Evolutionary conservation across 2,329 filamentous ascomycete genomes (phyloP), one percentile per base, ranked within the genome.

Genomic region (Penicillium aurantiogriseum): DNA sequence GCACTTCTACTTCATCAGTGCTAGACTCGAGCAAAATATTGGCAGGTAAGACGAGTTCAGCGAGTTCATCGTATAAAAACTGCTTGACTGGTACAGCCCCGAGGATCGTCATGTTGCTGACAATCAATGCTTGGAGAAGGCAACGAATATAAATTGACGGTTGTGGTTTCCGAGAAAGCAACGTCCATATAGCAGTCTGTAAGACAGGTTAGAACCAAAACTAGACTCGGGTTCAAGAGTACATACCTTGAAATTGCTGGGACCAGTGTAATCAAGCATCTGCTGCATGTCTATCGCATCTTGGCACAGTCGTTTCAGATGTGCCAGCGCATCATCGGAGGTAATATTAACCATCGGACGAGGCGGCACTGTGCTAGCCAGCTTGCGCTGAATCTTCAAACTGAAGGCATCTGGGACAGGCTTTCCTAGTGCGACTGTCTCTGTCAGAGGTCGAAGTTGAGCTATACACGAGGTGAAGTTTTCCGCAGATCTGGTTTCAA

Each of bases 281-380:
- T 87, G 81, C 51, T 86, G 82, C 21, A 88, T 81, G 64, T 92
- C 87, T 27, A 84, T 78, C 2, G 87, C 88, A 72, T 96, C 91
- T 55, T 83, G 79, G 60, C 89, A 89, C 29, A 97, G 76, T 44
- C 86, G 84, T 56, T 82, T 82, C 61, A 97, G 81, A 64, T 90
- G 87, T 21, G 77, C 77, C 61, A 88, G 83, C 0, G 92, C 89
- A 66, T 91, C 87, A 15, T 87, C 83, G 64, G 90, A 88, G 27
- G 83, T 85, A 3, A 92, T 71, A 52, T 91, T 83, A 11, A 97
- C 90, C 66, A 97, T 93, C 0, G 93, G 92, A 9, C 93, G 85
- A 8, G 94, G 94, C 4, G 94, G 94, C 67, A 97, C 92, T 0
- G 92, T 97, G 65, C 92, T 97, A 0, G 94, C 92, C 33, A 99